Evolutionary conservation across 2,329 filamentous ascomycete genomes (phyloP), one percentile per base, ranked within the genome.

Genomic region (Rhinocladiella similis): DNA sequence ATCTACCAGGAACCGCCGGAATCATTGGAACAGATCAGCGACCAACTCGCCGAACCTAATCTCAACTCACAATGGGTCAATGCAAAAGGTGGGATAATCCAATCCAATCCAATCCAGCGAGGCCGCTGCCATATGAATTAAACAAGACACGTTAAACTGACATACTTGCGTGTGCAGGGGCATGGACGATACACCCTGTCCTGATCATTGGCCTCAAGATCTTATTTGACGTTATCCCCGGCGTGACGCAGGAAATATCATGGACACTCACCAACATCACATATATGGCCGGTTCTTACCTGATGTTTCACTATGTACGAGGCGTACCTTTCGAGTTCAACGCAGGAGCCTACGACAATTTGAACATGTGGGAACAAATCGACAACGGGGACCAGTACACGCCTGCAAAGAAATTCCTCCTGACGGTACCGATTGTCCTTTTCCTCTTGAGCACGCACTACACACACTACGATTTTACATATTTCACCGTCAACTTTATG

Each of bases 281-380:
- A 50, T 99, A 99, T 82, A 97, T 97, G 92, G 89, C 94, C 69
- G 92, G 91, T 69, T 97, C 93, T 41, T 99, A 97, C 75, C 85
- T 99, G 75, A 99, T 99, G 94, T 99, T 99, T 77, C 94, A 99
- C 77, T 96, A 91, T 81, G 94, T 99, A 66, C 91, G 93, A 71
- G 94, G 94, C 66, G 91, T 97, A 46, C 94, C 94, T 5, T 99
- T 99, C 71, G 94, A 99, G 75, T 99, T 99, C 83, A 99, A 99
- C 72, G 88, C 90, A 54, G 94, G 94, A 57, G 94, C 94, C 66
- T 99, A 97, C 75, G 94, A 99, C 81, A 97, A 99, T 75, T 83
- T 99, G 70, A 99, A 97, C 79, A 97, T 99, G 94, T 99, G 94
- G 94, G 94, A 99, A 79, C 94, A 99, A 78, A 99, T 99, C 73